Evolutionary conservation across 2,329 filamentous ascomycete species (phyloP).

Genomic region (Penicillium sp.): DNA sequence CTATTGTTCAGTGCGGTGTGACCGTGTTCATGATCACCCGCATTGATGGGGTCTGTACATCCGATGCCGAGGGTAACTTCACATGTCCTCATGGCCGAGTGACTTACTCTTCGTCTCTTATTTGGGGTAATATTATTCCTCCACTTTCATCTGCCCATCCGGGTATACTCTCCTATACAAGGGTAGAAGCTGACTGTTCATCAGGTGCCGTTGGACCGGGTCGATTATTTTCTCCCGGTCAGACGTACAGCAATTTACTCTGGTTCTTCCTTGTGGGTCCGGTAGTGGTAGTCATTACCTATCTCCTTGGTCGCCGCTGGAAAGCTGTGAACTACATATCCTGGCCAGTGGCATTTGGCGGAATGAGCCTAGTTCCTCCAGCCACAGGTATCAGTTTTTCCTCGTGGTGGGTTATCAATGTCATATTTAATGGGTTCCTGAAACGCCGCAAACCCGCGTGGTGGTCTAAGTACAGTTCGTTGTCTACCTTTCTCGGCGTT

Average conservation of each 20-base stretch:
- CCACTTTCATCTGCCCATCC: background rate
- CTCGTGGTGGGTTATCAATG: conserved; percentile 59
- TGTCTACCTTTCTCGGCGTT: background rate
- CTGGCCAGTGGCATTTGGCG: conserved; percentile 67
- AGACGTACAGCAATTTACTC: conserved; percentile 63
- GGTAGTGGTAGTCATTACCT: conserved; percentile 61
- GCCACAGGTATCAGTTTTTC: conserved; percentile 70
- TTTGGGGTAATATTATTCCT: conserved; percentile 57
- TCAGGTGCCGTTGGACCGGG: conserved; percentile 62
- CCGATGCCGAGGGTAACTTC: conserved; percentile 59
- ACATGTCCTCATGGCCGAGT: conserved; percentile 58
- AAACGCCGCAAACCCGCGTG: conserved; percentile 46
- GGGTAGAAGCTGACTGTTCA: background rate
- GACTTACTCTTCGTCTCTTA: conserved; percentile 68
- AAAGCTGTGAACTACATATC: conserved; percentile 64
- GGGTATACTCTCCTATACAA: background rate
- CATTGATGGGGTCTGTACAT: conserved; percentile 51
- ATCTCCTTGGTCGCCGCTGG: conserved; percentile 58
- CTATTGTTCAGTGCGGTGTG: conserved; percentile 51
- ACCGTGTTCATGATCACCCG: conserved; percentile 51
- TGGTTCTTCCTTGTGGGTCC: conserved; percentile 72
- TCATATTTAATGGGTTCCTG: conserved; percentile 48
- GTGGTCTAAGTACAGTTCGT: conserved; percentile 50
- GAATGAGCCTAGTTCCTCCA: conserved; percentile 63
- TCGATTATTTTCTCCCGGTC: conserved; percentile 63